A percentile compares a stretch with the other conserved stretches of the same genome.
These are phyloP conservation scores for Boletus coccyginus DNA, from an alignment of 768 basidiomycete species.

Conservation along the genomic window DNA sequence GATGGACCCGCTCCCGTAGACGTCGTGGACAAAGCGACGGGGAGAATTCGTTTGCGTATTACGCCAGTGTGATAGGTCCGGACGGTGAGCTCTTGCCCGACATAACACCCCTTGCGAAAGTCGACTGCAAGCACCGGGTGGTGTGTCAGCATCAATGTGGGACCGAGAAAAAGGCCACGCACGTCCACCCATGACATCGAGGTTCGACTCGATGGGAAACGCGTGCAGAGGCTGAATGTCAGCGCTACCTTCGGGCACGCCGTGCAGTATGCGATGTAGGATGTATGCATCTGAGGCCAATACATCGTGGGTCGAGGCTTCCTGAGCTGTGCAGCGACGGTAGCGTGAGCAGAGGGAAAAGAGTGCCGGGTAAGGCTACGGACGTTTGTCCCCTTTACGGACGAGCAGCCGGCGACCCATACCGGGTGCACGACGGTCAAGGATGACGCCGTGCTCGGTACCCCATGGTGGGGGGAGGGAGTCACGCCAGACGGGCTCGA, in stretches of 20 bases:
- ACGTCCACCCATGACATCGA: constrained; percentile 95
- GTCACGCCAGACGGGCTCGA: constrained; percentile 72
- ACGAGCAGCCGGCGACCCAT: constrained; percentile 78
- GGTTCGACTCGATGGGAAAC: constrained; percentile 92
- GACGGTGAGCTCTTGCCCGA: constrained; percentile 96
- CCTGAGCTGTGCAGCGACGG: constrained; percentile 42
- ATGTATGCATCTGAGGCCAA: constrained; percentile 57
- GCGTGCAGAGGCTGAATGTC: constrained; percentile 79
- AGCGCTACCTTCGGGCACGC: constrained; percentile 81
- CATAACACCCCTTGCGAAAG: constrained; percentile 96
- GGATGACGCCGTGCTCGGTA: constrained; percentile 44
- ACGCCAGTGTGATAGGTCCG: constrained; percentile 94
- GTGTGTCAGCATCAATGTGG: not conserved
- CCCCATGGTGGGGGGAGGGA: constrained; percentile 54
- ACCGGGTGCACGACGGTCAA: constrained; percentile 67
- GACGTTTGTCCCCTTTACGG: constrained; percentile 70
- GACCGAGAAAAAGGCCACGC: constrained; percentile 30
- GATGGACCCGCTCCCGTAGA: constrained; percentile 12
- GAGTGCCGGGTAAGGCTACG: constrained; percentile 33
- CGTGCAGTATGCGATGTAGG: constrained; percentile 74
- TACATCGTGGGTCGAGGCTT: constrained; percentile 54
- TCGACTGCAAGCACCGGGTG: constrained; percentile 56
- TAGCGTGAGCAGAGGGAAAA: not conserved
- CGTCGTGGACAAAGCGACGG: constrained; percentile 54
- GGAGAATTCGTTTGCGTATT: constrained; percentile 85